phyloP scores from a whole-genome alignment of 164 flowering plant genomes.

The Berberis vulgaris region DNA sequence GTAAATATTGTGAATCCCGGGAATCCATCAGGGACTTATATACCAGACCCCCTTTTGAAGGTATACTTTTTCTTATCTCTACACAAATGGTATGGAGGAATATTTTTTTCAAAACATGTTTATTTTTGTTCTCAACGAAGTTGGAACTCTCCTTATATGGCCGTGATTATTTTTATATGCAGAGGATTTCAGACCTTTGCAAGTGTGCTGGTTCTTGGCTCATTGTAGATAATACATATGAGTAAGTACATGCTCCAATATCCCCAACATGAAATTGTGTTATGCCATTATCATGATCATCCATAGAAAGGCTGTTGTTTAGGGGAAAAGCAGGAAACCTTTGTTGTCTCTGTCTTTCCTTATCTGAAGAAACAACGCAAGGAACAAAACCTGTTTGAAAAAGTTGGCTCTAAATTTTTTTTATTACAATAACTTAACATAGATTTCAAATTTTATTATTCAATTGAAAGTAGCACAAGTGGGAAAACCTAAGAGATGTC shows the following conservation, averaged over 20 bases:
- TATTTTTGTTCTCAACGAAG: neutral
- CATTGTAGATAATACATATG: constrained; percentile 91
- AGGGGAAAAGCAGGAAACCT: too few relatives aligned
- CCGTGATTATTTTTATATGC: constrained; percentile 13
- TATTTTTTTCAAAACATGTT: neutral
- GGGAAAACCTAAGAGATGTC: too few relatives aligned
- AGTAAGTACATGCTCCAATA: constrained; percentile 43
- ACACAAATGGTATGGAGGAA: neutral
- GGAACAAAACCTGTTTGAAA: too few relatives aligned
- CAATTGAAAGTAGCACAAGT: too few relatives aligned
- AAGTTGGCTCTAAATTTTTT: too few relatives aligned
- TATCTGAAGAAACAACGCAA: too few relatives aligned
- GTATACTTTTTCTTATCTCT: constrained; percentile 26
- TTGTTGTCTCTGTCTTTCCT: too few relatives aligned
- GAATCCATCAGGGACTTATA: constrained; percentile 90
- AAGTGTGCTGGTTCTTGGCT: constrained; percentile 87
- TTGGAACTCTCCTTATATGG: constrained; percentile 9
- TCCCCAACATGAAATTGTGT: too few relatives aligned
- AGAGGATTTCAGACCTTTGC: constrained; percentile 91
- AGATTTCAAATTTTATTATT: too few relatives aligned
- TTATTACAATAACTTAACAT: too few relatives aligned
- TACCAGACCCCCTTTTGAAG: constrained; percentile 87
- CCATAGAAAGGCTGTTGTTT: too few relatives aligned
- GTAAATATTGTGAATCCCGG: constrained; percentile 97
- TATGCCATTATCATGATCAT: too few relatives aligned